Conservation (phyloP, 2,329 filamentous ascomycete genomes). For the Colletotrichum tropicale region DNA sequence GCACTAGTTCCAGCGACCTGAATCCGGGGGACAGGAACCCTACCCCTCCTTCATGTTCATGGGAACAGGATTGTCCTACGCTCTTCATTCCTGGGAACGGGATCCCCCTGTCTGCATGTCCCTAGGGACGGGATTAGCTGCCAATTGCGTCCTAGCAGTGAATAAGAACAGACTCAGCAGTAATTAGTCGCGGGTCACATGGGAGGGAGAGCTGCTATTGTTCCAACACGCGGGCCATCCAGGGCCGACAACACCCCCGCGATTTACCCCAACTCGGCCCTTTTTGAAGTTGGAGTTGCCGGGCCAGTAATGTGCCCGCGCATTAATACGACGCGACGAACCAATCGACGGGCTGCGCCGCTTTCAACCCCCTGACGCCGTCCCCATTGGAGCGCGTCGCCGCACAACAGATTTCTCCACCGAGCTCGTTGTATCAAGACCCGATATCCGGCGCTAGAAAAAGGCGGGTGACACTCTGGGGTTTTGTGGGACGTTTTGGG, state of each 20-base stretch:
- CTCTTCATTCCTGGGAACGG: not conserved
- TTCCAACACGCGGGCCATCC: not conserved
- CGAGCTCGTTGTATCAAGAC: conserved; percentile 4
- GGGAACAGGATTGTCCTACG: not conserved
- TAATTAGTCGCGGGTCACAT: not conserved
- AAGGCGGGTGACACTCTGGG: conserved; percentile 9
- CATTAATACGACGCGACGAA: not conserved
- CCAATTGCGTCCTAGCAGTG: not conserved
- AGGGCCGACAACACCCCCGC: not conserved
- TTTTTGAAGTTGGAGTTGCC: not conserved
- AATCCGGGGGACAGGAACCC: not conserved
- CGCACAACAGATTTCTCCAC: not conserved
- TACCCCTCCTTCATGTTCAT: not conserved
- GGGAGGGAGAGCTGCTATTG: not conserved
- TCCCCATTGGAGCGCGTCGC: conserved; percentile 15
- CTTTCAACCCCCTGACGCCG: not conserved
- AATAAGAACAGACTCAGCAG: not conserved
- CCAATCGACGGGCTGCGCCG: not conserved
- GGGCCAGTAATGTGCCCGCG: not conserved
- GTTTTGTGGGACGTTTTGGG: not conserved
- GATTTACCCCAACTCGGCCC: not conserved
- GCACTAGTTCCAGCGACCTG: not conserved
- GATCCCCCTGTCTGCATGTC: not conserved
- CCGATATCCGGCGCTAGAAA: not conserved
- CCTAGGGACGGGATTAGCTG: not conserved